Evolutionary conservation across 192 early-diverging fungal species (phyloP), one percentile per base, ranked within the genome.

Genomic region (Gonapodya prolifera): DNA sequence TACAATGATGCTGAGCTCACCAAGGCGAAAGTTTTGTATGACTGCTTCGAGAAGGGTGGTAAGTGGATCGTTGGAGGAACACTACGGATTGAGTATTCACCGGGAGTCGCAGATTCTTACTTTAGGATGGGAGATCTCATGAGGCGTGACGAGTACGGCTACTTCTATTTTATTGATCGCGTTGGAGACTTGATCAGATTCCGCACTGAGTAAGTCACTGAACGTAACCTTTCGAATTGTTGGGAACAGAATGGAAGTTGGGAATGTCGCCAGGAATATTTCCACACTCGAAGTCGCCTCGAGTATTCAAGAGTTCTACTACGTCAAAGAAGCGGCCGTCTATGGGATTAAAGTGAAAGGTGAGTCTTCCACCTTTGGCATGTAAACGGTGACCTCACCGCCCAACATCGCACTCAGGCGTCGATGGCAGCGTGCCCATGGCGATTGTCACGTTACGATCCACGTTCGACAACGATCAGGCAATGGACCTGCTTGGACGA

Each of bases 1-100:
- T 61, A 61, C 45, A 61, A 61, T 61, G 45, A 61, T 23, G 45
- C 8, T 61, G 45, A 61, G 23, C 45, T 61, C 8, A 61, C 45
- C 45, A 61, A 61, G 45, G 8, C 45, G 8, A 8, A 23, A 16
- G 71, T 73, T 73, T 29, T 73, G 2, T 13, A 18, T 8, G 71
- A 73, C 71, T 73, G 71, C 31, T 73, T 73, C 31, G 71, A 73
- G 32, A 73, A 73, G 71, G 71, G 71, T 13, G 71, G 32, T 32
- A 73, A 32, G 71, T 73, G 71, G 71, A 2, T 30, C 18, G 45
- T 61, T 16, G 8, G 45, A 61, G 23, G 45, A 61, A 16, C 23
- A 61, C 8, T 23, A 8, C 45, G n/a, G n/a, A n/a, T n/a, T n/a
- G n/a, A n/a, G n/a, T n/a, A n/a, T n/a, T n/a, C n/a, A n/a, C n/a